Base-by-base conservation (phyloP, 164 flowering plant species). In the Paratinospora sagittata region DNA sequence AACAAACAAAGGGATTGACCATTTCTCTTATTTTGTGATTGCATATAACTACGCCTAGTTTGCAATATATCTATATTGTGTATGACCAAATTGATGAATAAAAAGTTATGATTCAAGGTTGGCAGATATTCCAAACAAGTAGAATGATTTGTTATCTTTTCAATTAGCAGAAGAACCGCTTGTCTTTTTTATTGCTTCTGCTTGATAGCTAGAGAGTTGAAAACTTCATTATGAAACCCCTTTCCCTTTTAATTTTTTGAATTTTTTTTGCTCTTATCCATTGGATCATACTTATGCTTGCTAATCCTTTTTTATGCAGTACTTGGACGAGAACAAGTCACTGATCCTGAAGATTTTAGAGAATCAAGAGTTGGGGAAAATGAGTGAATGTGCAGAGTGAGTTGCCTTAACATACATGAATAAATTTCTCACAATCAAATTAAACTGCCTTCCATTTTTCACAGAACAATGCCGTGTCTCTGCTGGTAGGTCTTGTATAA, bases 371-470 rank as follows among this genome's bases (percentile, higher is more conserved):
- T 78, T 89, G 0, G 98, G 98, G 47, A 93, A 90, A 73, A 75
- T 93, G 80, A 86, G 78, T 66, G 98, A 93, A 75, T 93, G 98
- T 76, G 97, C 97, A 21, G 94, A 92, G 96, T 92, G 84, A 85
- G 96, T 70, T 62, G 23, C 6, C 47, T 23, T n/a, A n/a, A n/a
- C 41, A 10, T 47, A 14, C 39, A n/a, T 36, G 39, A 36, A 36
- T 36, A 14, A 47, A 47, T 47, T 47, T 47, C 52, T 36, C 3
- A 8, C 39, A 36, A n/a, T n/a, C n/a, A n/a, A n/a, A n/a, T n/a
- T n/a, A n/a, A 36, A 36, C 8, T 47, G 52, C 52, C 13, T 2
- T 47, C 12, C n/a, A 14, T 47, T 47, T 47, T 47, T 14, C 12
- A 2, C 52, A 47, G 16, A 47, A 9, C 2, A 47, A 47, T 47